Evolutionary conservation across 1,284 basidiomycete genomes (phyloP).

Genomic region (Boletus sp.): DNA sequence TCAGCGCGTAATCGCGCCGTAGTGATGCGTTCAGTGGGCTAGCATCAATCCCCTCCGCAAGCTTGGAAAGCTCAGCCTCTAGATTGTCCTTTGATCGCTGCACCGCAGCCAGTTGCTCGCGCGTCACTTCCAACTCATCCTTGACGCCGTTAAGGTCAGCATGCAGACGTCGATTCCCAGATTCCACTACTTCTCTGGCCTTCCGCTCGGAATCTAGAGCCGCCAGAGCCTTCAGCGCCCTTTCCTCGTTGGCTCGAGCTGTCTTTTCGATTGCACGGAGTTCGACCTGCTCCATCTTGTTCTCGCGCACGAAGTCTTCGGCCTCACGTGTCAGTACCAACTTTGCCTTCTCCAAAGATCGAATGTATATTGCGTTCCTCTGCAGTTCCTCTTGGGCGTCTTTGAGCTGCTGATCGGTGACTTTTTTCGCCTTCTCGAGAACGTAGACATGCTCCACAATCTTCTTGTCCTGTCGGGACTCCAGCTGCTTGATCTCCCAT

Average conservation of each 20-base stretch:
- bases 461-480: conserved; percentile 91
- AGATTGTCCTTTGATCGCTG: conserved; percentile 64
- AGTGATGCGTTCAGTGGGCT: conserved; percentile 45
- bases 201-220: conserved; percentile 65
- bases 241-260: conserved; percentile 56
- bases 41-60: conserved; percentile 59
- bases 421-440: conserved; percentile 92
- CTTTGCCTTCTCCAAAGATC: conserved; percentile 81
- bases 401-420: conserved; percentile 88
- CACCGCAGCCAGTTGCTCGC: conserved; percentile 47
- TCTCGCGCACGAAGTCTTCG: conserved; percentile 79
- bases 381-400: conserved; percentile 78
- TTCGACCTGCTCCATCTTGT: conserved; percentile 69
- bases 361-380: conserved; percentile 71
- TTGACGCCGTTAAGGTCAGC: conserved; percentile 53
- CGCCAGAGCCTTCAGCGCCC: conserved; percentile 48
- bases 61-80: conserved; percentile 63
- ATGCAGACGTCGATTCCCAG: conserved; percentile 55
- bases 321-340: conserved; percentile 74
- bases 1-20: conserved; percentile 58
- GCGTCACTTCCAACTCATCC: conserved; percentile 50
- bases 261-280: conserved; percentile 67
- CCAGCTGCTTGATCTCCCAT: conserved; percentile 81
- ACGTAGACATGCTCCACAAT: conserved; percentile 99
- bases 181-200: conserved; percentile 60